Conservation (phyloP, 345 rosid species). For the Populus euphratica region DNA sequence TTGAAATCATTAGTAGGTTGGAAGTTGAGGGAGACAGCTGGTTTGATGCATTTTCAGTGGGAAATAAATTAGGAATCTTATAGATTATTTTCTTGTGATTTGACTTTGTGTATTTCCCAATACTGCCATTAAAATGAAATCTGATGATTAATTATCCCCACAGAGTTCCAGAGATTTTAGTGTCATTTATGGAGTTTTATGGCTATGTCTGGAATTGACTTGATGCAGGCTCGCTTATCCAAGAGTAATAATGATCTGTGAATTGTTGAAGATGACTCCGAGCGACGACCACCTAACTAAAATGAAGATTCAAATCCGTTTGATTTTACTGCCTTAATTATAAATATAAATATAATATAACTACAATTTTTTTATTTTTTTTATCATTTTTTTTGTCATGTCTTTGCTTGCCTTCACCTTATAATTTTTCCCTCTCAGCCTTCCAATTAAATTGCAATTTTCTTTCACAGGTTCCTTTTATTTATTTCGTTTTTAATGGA, state of each 20-base stretch:
- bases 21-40: background rate
- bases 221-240: background rate
- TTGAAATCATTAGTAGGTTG: conserved; percentile 1
- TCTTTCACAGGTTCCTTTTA: too few relatives aligned
- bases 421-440: too few relatives aligned
- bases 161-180: background rate
- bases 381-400: too few relatives aligned
- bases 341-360: too few relatives aligned
- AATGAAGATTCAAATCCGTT: background rate
- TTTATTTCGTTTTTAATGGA: too few relatives aligned
- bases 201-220: background rate
- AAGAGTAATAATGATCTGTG: background rate
- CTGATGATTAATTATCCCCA: background rate
- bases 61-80: background rate
- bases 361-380: too few relatives aligned
- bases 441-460: too few relatives aligned
- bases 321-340: too few relatives aligned
- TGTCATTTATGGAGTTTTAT: background rate
- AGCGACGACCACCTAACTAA: background rate
- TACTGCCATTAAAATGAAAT: background rate
- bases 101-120: conserved; percentile 20
- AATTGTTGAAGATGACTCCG: background rate
- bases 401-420: too few relatives aligned
- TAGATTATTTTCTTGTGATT: background rate
- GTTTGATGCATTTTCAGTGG: background rate